Evolutionary conservation across 2,329 filamentous ascomycete genomes (phyloP), one percentile per base, ranked within the genome.

Genomic region (Penicillium capsulatum): DNA sequence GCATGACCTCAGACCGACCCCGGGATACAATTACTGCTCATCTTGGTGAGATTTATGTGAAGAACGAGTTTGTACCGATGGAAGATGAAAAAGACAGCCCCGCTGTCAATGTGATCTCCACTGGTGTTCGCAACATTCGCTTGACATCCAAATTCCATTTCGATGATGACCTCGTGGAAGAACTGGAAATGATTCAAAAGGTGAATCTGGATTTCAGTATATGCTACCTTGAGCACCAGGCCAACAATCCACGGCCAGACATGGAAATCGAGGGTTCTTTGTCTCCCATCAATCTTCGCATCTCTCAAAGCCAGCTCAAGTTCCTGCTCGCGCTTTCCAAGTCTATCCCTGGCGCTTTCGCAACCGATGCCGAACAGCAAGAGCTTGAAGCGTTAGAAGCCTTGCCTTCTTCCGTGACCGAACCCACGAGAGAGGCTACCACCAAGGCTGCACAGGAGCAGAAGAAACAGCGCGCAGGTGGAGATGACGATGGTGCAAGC

Each of bases 181-280:
- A 95, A 61, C 73, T 98, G 6, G 88, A 98, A 61, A 84, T 99
- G 71, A 95, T 99, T 53, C 90, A 98, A 57, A 89, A 96, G 54
- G 89, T 98, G 9, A 92, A 98, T 60, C 72, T 99, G 16, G 86
- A 86, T 33, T 96, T 98, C 68, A 86, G 86, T 45, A 83, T 98
- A 49, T 94, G 85, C 2, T 91, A 96, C 64, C 80, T 90, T 1
- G 91, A 97, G 59, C 92, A 98, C 60, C 81, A 80, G 52, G 65
- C 78, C 20, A 85, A 84, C 10, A 73, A 77, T 37, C 83, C 92
- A 57, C 79, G 91, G 27, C 92, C 92, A 0, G 91, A 98, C 57
- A 83, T 89, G 34, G 91, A 97, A 66, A 82, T 98, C 14, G 83
- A 92, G 61, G 90, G 91, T 3, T 83, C 79, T 33, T 88, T 99